These are phyloP conservation scores for Tolypocladium guangdongense DNA, from an alignment of 2,329 filamentous ascomycete genomes.

Conservation along the genomic window DNA sequence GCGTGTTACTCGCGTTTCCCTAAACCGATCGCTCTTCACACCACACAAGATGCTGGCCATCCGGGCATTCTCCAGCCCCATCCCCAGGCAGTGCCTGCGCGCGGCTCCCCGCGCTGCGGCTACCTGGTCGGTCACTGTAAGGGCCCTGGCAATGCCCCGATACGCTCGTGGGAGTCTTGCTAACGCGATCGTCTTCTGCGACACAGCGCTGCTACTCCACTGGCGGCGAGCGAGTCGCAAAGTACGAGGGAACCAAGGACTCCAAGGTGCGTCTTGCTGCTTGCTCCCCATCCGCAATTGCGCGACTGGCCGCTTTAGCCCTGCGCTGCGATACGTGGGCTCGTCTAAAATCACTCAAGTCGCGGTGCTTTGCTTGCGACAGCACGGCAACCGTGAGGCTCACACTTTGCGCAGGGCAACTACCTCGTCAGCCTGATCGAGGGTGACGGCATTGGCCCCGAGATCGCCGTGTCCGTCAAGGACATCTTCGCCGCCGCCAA, in stretches of 20 bases:
- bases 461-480: conserved; percentile 97
- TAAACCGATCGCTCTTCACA: conserved; percentile 5
- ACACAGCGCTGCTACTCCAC: conserved; percentile 54
- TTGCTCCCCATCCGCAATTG: conserved; percentile 1
- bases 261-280: conserved; percentile 56
- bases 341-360: conserved; percentile 30
- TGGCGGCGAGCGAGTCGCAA: conserved; percentile 63
- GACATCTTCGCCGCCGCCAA: conserved; percentile 95
- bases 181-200: conserved; percentile 17
- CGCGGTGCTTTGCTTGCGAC: conserved; percentile 4
- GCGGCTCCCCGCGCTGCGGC: conserved; percentile 47
- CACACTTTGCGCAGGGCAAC: conserved; percentile 55
- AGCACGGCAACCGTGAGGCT: background rate
- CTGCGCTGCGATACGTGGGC: background rate
- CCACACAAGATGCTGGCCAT: conserved; percentile 66
- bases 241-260: conserved; percentile 87
- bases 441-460: conserved; percentile 96
- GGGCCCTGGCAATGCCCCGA: conserved; percentile 3
- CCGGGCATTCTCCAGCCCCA: conserved; percentile 65
- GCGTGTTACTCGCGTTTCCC: conserved; percentile 1
- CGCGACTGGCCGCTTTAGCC: background rate
- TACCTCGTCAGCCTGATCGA: conserved; percentile 96
- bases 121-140: conserved; percentile 26
- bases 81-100: conserved; percentile 68
- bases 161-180: background rate